Conservation (phyloP, 164 flowering plant genomes). For the Annona squamosa region DNA sequence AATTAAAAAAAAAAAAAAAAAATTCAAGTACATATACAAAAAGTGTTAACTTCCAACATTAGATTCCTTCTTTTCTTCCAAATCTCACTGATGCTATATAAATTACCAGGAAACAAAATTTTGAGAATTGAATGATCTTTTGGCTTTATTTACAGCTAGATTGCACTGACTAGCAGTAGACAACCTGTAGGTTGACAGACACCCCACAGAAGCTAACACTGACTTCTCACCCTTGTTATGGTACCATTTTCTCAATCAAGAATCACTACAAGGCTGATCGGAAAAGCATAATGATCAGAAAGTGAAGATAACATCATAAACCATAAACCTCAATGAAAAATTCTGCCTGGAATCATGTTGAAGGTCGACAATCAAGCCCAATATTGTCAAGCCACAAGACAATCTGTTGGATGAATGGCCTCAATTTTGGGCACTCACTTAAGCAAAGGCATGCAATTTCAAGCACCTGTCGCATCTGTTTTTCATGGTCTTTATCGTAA, state of each 20-base stretch:
- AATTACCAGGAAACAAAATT: constrained; percentile 1
- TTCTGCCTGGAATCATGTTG: neutral
- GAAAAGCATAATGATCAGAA: neutral
- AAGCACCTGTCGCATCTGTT: constrained; percentile 42
- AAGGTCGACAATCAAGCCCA: constrained; percentile 14
- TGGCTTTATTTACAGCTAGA: neutral
- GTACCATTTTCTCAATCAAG: neutral
- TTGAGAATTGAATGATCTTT: neutral
- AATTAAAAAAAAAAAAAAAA: no score
- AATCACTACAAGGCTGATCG: neutral
- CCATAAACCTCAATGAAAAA: neutral
- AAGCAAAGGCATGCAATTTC: constrained; percentile 63
- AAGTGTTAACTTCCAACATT: no score
- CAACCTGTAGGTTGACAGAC: neutral
- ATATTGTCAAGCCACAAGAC: constrained; percentile 62
- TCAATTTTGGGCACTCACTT: constrained; percentile 41
- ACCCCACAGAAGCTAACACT: neutral
- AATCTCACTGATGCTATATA: neutral
- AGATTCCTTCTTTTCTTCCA: neutral
- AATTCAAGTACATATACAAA: no score
- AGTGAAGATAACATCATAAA: neutral
- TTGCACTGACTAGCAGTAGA: neutral
- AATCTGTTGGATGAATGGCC: constrained; percentile 56
- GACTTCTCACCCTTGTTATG: neutral
- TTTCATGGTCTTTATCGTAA: constrained; percentile 37